Evolutionary conservation across 768 basidiomycete genomes (phyloP), one percentile per base, ranked within the genome.

Genomic region (Lactarius psammicola): DNA sequence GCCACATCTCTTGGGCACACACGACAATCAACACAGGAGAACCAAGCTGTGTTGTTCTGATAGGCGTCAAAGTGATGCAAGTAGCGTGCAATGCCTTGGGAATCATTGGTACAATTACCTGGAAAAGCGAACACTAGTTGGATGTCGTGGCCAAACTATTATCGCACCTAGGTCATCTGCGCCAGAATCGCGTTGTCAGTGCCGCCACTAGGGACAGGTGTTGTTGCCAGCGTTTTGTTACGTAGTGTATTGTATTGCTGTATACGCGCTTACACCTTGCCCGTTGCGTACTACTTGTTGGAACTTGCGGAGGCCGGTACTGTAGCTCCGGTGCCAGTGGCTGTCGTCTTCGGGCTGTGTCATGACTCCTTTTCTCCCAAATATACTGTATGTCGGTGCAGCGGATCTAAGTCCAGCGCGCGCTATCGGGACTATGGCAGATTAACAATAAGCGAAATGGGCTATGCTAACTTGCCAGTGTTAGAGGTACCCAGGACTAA

Each of bases 351-450:
- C 36, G 49, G 46, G 20, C 42, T 42, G 58, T 34, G 11, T 33
- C 13, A 56, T 60, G 64, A 65, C 59, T 56, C 59, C 18, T 28
- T 11, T 53, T 40, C 53, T 33, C 49, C 23, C 18, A 42, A 6
- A 42, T 42, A 26, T 26, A 42, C 42, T 38, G 42, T 42, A 13
- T 6, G 15, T 51, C 26, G 49, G 49, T 28, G 26, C 13, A 51
- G 28, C 49, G 49, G 49, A 51, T 51, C 46, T 51, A 51, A 49
- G 46, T 49, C n/a, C 46, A 49, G 23, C 23, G 44, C 23, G n/a
- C 23, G 46, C 10, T 5, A n/a, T 13, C 10, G 23, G 18, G 10
- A 23, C 10, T 9, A n/a, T n/a, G 15, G n/a, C 10, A 46, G 46
- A 49, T 26, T 26, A 51, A 15, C 49, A 26, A 51, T 51, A 26